Evolutionary conservation across 306 rosid species (phyloP).

Genomic region (Biancaea sappan): DNA sequence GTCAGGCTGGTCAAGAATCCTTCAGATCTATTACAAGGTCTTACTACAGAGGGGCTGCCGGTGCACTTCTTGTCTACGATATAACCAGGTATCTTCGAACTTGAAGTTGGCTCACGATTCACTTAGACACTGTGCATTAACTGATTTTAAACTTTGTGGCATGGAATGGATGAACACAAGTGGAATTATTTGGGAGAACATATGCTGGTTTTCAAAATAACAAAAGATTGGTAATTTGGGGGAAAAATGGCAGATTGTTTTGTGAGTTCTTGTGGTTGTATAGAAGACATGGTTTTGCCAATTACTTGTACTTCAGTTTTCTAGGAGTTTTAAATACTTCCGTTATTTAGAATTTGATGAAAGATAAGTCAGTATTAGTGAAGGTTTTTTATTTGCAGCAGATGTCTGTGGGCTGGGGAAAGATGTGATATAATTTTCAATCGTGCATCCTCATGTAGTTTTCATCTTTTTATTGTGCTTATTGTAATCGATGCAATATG

Average conservation of each 20-base stretch:
- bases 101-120: slow-evolving; percentile 11
- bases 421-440: background rate
- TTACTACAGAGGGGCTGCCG: slow-evolving; percentile 96
- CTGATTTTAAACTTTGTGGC: background rate
- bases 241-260: background rate
- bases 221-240: background rate
- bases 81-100: slow-evolving; percentile 75
- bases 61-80: slow-evolving; percentile 94
- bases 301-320: background rate
- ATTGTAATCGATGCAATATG: slow-evolving; percentile 8
- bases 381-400: background rate
- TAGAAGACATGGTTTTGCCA: background rate
- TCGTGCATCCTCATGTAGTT: background rate
- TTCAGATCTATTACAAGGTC: slow-evolving; percentile 97
- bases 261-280: background rate
- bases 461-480: background rate
- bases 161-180: background rate
- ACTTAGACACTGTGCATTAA: background rate
- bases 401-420: slow-evolving; percentile 14
- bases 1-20: slow-evolving; percentile 99
- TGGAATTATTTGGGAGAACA: background rate
- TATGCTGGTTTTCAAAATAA: background rate
- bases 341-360: background rate
- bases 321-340: background rate
- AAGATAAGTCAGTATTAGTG: background rate